Evolutionary conservation across 2,329 filamentous ascomycete species (phyloP).

Genomic region (Hypoxylon sp.): DNA sequence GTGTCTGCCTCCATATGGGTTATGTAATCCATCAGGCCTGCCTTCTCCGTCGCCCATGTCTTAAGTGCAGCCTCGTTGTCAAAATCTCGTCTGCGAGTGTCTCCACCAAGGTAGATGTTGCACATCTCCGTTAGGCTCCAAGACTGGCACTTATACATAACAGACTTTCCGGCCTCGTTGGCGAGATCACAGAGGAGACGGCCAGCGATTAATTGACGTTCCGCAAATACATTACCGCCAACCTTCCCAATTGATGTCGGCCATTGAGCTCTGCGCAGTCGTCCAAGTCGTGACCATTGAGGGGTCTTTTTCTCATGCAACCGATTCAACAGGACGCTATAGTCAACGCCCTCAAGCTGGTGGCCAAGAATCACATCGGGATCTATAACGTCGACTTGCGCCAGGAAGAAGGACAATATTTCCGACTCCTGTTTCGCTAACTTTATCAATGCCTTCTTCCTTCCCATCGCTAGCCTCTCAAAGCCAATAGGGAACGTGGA

Average conservation of each 20-base stretch:
- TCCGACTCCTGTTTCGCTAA: constrained; percentile 87
- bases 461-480: constrained; percentile 79
- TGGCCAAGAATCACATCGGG: constrained; percentile 96
- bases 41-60: constrained; percentile 86
- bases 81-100: constrained; percentile 82
- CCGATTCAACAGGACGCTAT: constrained; percentile 88
- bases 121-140: constrained; percentile 99
- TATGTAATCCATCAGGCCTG: constrained; percentile 92
- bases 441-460: constrained; percentile 83
- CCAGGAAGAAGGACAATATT: constrained; percentile 89
- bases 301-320: constrained; percentile 91
- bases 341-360: constrained; percentile 97
- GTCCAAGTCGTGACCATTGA: constrained; percentile 93
- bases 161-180: constrained; percentile 96
- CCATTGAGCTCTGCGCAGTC: constrained; percentile 87
- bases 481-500: constrained; percentile 88
- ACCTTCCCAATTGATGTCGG: constrained; percentile 87
- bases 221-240: constrained; percentile 91
- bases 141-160: constrained; percentile 97
- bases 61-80: constrained; percentile 91
- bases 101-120: constrained; percentile 84
- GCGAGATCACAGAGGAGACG: constrained; percentile 93
- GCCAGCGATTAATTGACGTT: constrained; percentile 90
- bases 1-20: constrained; percentile 96
- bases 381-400: constrained; percentile 88